These are phyloP conservation scores for Penicillium antarcticum DNA, from an alignment of 495 filamentous ascomycete species.

Conservation along the genomic window DNA sequence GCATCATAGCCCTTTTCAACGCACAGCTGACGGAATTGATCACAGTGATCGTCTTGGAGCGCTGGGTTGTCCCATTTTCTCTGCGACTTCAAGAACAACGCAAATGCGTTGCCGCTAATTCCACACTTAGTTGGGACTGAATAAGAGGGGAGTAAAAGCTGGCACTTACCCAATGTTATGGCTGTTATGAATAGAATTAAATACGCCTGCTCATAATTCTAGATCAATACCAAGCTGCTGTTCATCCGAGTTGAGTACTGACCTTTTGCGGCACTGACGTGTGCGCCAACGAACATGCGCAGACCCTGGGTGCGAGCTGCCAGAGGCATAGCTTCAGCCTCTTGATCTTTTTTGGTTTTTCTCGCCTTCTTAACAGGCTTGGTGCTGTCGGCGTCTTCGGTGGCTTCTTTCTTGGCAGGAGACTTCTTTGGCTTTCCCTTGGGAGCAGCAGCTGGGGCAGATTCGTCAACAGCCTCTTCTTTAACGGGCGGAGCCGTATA, in stretches of 20 bases:
- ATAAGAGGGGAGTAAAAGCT: not conserved
- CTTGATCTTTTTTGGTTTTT: constrained; percentile 43
- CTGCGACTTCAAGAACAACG: constrained; percentile 92
- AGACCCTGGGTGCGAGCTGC: constrained; percentile 64
- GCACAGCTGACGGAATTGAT: constrained; percentile 65
- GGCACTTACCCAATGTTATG: constrained; percentile 61
- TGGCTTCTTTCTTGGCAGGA: constrained; percentile 19
- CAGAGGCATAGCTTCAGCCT: constrained; percentile 57
- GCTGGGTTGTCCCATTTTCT: constrained; percentile 90
- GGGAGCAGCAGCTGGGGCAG: not conserved
- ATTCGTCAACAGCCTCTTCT: not conserved
- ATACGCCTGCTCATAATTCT: constrained; percentile 57
- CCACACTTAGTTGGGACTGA: constrained; percentile 8
- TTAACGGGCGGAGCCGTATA: not conserved
- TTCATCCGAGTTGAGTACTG: constrained; percentile 13
- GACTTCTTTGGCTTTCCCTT: constrained; percentile 5
- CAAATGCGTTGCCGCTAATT: constrained; percentile 79
- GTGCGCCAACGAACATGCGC: constrained; percentile 85
- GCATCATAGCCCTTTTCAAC: constrained; percentile 70
- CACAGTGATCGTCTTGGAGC: constrained; percentile 60
- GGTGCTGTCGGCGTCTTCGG: constrained; percentile 1
- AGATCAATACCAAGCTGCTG: constrained; percentile 3
- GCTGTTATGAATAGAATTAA: constrained; percentile 81
- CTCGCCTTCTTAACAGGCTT: constrained; percentile 18
- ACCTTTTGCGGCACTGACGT: constrained; percentile 88